Evolutionary conservation across 2,329 filamentous ascomycete species (phyloP), one percentile per base, ranked within the genome.

Genomic region (Colletotrichum sp.): DNA sequence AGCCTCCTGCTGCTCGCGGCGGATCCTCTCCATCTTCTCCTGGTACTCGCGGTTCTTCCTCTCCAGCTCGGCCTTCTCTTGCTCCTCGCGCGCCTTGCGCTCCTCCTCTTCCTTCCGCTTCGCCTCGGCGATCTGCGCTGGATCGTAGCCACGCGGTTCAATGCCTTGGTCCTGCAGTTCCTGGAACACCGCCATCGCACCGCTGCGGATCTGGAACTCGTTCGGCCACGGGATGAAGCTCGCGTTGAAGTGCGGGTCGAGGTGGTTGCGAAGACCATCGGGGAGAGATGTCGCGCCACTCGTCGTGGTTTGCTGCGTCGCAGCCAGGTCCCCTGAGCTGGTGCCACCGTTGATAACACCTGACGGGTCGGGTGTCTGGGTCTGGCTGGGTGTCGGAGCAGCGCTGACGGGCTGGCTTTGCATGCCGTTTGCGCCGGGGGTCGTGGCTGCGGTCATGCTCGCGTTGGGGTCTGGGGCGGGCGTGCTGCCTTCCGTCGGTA

Each of bases 171-270:
- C 92, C 7, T 90, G 79, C 77, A 95, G 88, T 28, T 88, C 85
- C 80, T 95, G 92, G 60, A 92, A 90, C 10, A 88, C 87, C 0
- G 92, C 93, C 57, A 98, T 87, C 3, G 92, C 92, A 44, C 95
- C 95, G 18, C 87, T 86, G 36, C 92, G 90, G 77, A 97, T 95
- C 75, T 92, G 90, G 36, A 93, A 91, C 77, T 95, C 92, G 32
- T 87, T 88, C 1, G 95, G 95, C 95, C 95, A 98, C 1, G 95
- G 95, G 63, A 92, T 89, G 86, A 96, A 98, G n/a, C 87, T 81
- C 49, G 89, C 87, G 12, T 90, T 88, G 10, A 88, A 88, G 21
- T 89, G 83, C 0, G 91, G 90, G 80, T 94, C 92, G 62, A 92
- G 82, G 78, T 87, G 88, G 69, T 86, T 85, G 68, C 84, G 86